phyloP scores from a whole-genome alignment of 306 rosid species.

The Malus fusca region DNA sequence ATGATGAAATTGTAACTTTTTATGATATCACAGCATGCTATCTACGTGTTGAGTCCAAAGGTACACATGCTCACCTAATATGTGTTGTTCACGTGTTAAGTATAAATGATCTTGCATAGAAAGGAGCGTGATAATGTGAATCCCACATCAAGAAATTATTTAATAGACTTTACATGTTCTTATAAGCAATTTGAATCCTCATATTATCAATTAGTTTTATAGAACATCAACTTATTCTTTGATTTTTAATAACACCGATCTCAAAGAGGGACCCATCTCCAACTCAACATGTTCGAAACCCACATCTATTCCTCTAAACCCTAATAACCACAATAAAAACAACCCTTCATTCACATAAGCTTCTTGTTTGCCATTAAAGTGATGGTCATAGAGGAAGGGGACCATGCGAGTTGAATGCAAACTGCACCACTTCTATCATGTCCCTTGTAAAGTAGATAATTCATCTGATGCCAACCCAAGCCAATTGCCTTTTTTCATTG shows the following conservation, averaged over 20 bases:
- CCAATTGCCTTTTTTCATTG: constrained; percentile 21
- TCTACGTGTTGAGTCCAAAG: too few species aligned
- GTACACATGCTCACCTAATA: too few species aligned
- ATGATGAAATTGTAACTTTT: too few species aligned
- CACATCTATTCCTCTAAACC: constrained; percentile 10
- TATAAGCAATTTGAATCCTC: too few species aligned
- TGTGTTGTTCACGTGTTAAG: too few species aligned
- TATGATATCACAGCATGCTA: too few species aligned
- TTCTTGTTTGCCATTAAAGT: constrained; percentile 52
- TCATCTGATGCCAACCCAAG: constrained; percentile 37
- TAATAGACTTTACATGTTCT: background rate
- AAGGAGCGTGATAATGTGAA: too few species aligned
- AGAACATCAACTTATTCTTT: background rate
- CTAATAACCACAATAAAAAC: constrained; percentile 21
- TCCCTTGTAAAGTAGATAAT: constrained; percentile 32
- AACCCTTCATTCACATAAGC: constrained; percentile 33
- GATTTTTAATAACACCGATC: constrained; percentile 1
- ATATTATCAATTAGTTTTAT: background rate
- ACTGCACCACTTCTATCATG: constrained; percentile 35
- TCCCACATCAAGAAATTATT: too few species aligned
- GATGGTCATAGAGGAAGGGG: constrained; percentile 45
- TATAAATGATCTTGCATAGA: background rate
- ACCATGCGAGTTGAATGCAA: constrained; percentile 46
- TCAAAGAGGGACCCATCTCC: constrained; percentile 19
- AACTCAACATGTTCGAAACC: constrained; percentile 21